Conservation (phyloP, 2,329 filamentous ascomycete genomes). For the Trichoderma brevicompactum region DNA sequence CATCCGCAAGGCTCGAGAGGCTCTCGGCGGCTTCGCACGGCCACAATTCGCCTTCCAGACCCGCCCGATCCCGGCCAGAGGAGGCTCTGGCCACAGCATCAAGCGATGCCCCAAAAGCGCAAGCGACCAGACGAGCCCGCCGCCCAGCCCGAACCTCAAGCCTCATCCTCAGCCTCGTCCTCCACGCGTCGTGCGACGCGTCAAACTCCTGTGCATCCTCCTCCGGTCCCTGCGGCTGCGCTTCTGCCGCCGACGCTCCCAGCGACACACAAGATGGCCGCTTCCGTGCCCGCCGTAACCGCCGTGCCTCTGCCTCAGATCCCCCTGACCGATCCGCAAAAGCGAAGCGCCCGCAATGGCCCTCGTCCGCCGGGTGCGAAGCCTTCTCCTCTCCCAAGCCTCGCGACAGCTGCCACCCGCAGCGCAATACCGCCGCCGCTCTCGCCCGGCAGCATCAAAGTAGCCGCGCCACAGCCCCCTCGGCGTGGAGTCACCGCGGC, state of each 20-base stretch:
- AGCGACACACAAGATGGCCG: constrained; percentile 17
- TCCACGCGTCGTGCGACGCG: constrained; percentile 47
- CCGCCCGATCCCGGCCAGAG: not conserved
- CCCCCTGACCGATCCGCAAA: constrained; percentile 24
- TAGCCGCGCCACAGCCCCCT: constrained; percentile 1
- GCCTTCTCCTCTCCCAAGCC: not conserved
- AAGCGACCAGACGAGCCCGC: constrained; percentile 41
- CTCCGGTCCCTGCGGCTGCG: constrained; percentile 34
- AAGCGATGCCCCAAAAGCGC: constrained; percentile 46
- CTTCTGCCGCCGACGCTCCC: constrained; percentile 25
- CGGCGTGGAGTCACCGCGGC: constrained; percentile 17
- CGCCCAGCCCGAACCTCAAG: constrained; percentile 29
- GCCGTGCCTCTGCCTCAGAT: constrained; percentile 28
- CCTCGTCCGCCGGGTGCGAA: constrained; percentile 9
- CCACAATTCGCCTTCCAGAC: not conserved
- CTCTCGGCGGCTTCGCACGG: constrained; percentile 3
- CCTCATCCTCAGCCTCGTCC: not conserved
- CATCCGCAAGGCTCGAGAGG: constrained; percentile 7
- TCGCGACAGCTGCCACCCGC: not conserved
- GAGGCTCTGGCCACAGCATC: constrained; percentile 1
- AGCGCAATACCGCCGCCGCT: constrained; percentile 12
- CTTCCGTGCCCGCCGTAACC: constrained; percentile 19
- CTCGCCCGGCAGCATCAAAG: constrained; percentile 20
- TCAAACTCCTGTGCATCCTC: constrained; percentile 44
- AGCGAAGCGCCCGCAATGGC: constrained; percentile 18